Evolutionary conservation across 257 asterid genomes (phyloP), one percentile per base, ranked within the genome.

Genomic region (Nicotiana paniculata): DNA sequence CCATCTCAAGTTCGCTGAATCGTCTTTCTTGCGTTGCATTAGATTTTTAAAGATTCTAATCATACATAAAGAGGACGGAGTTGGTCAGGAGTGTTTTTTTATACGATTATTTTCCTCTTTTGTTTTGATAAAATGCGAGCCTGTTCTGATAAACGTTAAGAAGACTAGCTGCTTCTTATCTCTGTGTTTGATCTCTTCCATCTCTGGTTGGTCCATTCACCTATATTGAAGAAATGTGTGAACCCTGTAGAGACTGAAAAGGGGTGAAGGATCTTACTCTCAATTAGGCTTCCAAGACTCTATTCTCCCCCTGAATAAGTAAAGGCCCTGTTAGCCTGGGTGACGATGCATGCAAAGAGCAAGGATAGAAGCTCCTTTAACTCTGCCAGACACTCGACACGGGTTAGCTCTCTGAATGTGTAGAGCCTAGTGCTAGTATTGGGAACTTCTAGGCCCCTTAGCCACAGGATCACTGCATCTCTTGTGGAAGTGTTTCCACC

Each of bases 311-410:
- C 2, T 72, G 61, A 13, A 74, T 48, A 74, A 74, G 61, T 74
- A 48, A 72, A 43, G 48, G 30, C 79, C 39, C 28, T 21, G 5
- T 74, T 74, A 72, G 30, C 59, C 62, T 0, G 39, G 61, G 79
- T 74, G 61, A 74, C 48, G 39, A 74, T 48, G 79, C 6, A 18
- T 26, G 13, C 48, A 43, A 0, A 24, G 61, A 48, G 61, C 10
- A 24, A 65, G 33, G 61, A 74, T 74, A 74, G 61, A 46, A 74
- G n/a, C 78, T 57, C 78, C 78, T 72, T 72, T 43, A 21, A 21
- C 35, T 43, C 78, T 24, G 58, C 15, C 78, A 3, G 51, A 74
- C 62, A 26, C 2, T 48, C 4, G 79, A 7, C 43, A 48, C 0
- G 24, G 26, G 62, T 74, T 48, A 24, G 80, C 13, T 30, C 43